These are phyloP conservation scores for Candida chilensis DNA, from an alignment of 805 yeast genomes.

Conservation along the genomic window DNA sequence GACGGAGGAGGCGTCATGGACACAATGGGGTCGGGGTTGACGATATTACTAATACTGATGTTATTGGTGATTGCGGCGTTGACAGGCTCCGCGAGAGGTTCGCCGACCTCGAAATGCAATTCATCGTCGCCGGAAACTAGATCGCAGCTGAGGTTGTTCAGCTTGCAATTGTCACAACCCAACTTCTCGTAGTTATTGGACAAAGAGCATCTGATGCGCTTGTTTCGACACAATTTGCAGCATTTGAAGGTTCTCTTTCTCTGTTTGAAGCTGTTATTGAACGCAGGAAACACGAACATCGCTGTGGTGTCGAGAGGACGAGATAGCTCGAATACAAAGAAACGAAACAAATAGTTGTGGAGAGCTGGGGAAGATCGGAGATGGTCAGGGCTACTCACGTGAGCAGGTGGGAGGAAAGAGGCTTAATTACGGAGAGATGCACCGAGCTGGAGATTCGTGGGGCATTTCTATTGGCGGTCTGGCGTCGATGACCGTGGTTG, in stretches of 20 bases:
- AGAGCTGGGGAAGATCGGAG: too few species aligned
- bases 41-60: too few species aligned
- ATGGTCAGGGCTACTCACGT: too few species aligned
- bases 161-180: conserved; percentile 11
- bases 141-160: conserved; percentile 5
- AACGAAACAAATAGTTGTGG: too few species aligned
- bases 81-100: not conserved
- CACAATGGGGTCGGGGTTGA: too few species aligned
- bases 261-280: conserved; percentile 13
- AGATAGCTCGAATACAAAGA: conserved; percentile 23
- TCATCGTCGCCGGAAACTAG: conserved; percentile 2
- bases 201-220: conserved; percentile 9
- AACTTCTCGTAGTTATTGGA: conserved; percentile 6
- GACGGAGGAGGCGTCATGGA: too few species aligned
- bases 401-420: too few species aligned
- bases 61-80: too few species aligned
- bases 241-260: conserved; percentile 17
- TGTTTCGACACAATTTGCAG: conserved; percentile 13
- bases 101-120: not conserved
- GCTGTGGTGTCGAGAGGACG: conserved; percentile 8
- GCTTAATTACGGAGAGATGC: too few species aligned
- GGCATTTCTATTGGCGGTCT: too few species aligned
- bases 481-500: too few species aligned
- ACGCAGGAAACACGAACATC: conserved; percentile 20
- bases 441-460: too few species aligned